Conservation (phyloP, 2,329 filamentous ascomycete genomes). For the Mollisia scopiformis region DNA sequence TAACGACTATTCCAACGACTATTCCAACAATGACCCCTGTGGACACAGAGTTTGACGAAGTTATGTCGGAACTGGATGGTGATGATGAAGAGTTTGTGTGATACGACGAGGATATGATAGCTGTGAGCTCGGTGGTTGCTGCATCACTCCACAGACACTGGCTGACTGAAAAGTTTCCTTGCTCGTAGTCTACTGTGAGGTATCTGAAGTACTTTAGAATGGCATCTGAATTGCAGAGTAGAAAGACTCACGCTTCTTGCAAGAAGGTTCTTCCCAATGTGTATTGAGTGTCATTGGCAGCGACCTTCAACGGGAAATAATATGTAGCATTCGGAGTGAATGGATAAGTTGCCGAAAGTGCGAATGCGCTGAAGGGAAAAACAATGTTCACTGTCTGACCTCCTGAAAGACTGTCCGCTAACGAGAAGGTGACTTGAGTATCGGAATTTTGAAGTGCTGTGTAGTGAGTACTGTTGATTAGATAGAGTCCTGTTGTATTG, state of each 20-base stretch:
- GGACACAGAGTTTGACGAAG: background rate
- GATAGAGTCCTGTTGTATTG: slow-evolving; percentile 38
- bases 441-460: slow-evolving; percentile 30
- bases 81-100: background rate
- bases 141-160: slow-evolving; percentile 28
- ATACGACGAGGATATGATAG: slow-evolving; percentile 19
- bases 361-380: slow-evolving; percentile 41
- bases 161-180: slow-evolving; percentile 39
- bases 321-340: slow-evolving; percentile 25
- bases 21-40: slow-evolving; percentile 18
- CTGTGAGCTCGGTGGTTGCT: slow-evolving; percentile 11
- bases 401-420: slow-evolving; percentile 34
- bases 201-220: slow-evolving; percentile 22
- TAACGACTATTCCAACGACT: slow-evolving; percentile 11
- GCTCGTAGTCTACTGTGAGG: slow-evolving; percentile 41
- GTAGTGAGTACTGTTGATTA: slow-evolving; percentile 32
- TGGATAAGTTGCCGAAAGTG: slow-evolving; percentile 40
- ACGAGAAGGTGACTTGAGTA: slow-evolving; percentile 38
- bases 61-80: slow-evolving; percentile 5
- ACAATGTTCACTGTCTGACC: slow-evolving; percentile 34
- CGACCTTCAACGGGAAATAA: slow-evolving; percentile 42
- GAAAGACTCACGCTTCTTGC: slow-evolving; percentile 37
- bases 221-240: background rate
- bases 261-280: slow-evolving; percentile 43
- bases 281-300: slow-evolving; percentile 39